Base-by-base conservation (phyloP, 2,329 filamentous ascomycete genomes). In the Colletotrichum tanaceti region DNA sequence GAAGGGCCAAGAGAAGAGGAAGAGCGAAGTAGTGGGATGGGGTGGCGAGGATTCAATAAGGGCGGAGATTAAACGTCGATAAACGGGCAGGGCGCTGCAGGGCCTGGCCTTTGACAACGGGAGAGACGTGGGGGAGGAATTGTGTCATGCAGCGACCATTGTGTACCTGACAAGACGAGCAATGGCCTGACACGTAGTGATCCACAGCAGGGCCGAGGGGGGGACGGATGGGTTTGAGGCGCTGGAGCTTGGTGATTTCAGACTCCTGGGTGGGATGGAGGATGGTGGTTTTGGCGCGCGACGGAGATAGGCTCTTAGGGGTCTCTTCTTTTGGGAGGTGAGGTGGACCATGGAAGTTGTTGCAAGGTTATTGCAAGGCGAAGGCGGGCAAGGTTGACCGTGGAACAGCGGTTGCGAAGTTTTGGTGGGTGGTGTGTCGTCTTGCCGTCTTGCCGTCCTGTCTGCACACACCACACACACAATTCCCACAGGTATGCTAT, bases 41-140 rank as follows among this genome's bases (percentile, higher is more conserved):
- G 61, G 72, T 73, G 65, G 58, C 65, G 70, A 70, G 61, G 65
- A 66, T 58, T 59, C 59, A 70, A 70, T 70, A 65, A 64, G 61
- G 57, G 46, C 62, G 66, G 61, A 71, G 58, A 71, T 70, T 71
- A 71, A 68, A 66, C 69, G 61, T 61, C 66, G 65, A 66, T 63
- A 54, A 58, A 61, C 61, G 53, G 49, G 58, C 69, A 70, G 53
- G 61, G 65, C 68, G 43, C 52, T 39, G 39, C 69, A 70, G 65
- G 69, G 57, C 59, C 61, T 41, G 61, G 52, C 65, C 54, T 64
- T 63, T 59, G 69, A 54, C 57, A 62, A 62, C 61, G 55, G 61
- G n/a, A n/a, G 66, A 71, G 61, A 65, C 50, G 58, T 41, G 60
- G 61, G 55, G 53, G 62, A 60, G 49, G 66, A 66, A 59, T 59